Percentiles rank a stretch among this genome's conserved stretches.
These are phyloP conservation scores for Paraconiothyrium sp. DNA, from an alignment of 2,329 filamentous ascomycete species.

Conservation along the genomic window DNA sequence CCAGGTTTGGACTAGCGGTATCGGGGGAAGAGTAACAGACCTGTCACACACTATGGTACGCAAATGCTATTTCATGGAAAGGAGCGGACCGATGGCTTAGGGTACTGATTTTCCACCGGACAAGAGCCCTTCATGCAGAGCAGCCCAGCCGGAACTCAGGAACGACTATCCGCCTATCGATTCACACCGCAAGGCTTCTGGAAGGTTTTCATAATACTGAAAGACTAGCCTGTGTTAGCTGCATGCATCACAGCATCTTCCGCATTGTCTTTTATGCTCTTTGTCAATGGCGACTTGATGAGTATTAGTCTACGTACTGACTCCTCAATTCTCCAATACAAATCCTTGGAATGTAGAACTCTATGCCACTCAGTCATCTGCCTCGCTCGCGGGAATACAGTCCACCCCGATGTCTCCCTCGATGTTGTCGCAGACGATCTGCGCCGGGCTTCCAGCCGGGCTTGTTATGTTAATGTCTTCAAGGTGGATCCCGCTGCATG, in stretches of 20 bases:
- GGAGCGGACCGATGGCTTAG: not conserved
- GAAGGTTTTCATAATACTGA: not conserved
- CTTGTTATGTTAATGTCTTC: slow-evolving; percentile 65
- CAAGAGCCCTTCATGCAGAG: not conserved
- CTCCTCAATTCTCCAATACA: not conserved
- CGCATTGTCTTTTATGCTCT: not conserved
- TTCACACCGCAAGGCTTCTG: not conserved
- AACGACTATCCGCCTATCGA: slow-evolving; percentile 6
- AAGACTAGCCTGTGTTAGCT: not conserved
- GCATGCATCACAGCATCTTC: not conserved
- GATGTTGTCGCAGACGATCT: slow-evolving; percentile 62
- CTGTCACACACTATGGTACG: not conserved
- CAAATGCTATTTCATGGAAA: not conserved
- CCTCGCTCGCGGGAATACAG: slow-evolving; percentile 49
- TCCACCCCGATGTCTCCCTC: slow-evolving; percentile 53
- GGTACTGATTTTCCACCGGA: not conserved
- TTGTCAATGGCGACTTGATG: not conserved
- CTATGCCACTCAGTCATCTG: slow-evolving; percentile 21
- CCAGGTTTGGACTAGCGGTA: not conserved
- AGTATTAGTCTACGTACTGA: not conserved
- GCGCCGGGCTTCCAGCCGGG: slow-evolving; percentile 53
- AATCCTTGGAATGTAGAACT: not conserved
- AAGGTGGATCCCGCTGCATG: slow-evolving; percentile 66
- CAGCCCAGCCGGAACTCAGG: not conserved
- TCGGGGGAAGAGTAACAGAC: too few species aligned